phyloP scores from a whole-genome alignment of 495 filamentous ascomycete genomes.

The Glarea lozoyensis region DNA sequence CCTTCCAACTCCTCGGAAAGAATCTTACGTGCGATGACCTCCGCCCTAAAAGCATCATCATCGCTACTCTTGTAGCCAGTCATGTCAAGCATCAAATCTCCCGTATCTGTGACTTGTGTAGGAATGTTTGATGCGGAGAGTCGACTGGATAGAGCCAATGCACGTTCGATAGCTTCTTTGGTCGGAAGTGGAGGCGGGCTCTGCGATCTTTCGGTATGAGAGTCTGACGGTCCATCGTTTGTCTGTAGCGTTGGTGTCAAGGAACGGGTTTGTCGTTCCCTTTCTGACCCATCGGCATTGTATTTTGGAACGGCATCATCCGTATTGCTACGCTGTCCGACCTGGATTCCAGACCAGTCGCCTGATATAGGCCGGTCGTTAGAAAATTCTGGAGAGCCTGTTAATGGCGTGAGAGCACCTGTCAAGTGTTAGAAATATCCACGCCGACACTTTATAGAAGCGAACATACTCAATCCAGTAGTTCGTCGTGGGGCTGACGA shows the following conservation, averaged over 20 bases:
- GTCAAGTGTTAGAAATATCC: too few relatives aligned
- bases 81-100: slow-evolving; percentile 99
- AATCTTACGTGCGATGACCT: slow-evolving; percentile 89
- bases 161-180: slow-evolving; percentile 71
- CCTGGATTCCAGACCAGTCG: slow-evolving; percentile 29
- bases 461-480: too few relatives aligned
- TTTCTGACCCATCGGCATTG: slow-evolving; percentile 20
- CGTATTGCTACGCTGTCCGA: slow-evolving; percentile 31
- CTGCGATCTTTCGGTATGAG: slow-evolving; percentile 44
- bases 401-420: slow-evolving; percentile 56
- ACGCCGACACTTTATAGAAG: too few relatives aligned
- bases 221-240: slow-evolving; percentile 27
- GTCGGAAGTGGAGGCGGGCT: slow-evolving; percentile 73
- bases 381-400: slow-evolving; percentile 47
- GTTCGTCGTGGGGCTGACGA: too few relatives aligned
- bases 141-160: slow-evolving; percentile 78
- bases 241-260: slow-evolving; percentile 27
- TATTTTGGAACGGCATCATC: slow-evolving; percentile 25
- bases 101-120: slow-evolving; percentile 79
- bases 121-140: slow-evolving; percentile 84
- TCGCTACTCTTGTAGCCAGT: slow-evolving; percentile 90
- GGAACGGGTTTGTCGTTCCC: slow-evolving; percentile 37
- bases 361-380: slow-evolving; percentile 35
- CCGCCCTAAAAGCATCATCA: slow-evolving; percentile 82
- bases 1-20: slow-evolving; percentile 91